Percentiles rank a stretch among this genome's conserved stretches.
Conservation (phyloP, 257 asterid genomes). For the Hygrophila difformis region DNA sequence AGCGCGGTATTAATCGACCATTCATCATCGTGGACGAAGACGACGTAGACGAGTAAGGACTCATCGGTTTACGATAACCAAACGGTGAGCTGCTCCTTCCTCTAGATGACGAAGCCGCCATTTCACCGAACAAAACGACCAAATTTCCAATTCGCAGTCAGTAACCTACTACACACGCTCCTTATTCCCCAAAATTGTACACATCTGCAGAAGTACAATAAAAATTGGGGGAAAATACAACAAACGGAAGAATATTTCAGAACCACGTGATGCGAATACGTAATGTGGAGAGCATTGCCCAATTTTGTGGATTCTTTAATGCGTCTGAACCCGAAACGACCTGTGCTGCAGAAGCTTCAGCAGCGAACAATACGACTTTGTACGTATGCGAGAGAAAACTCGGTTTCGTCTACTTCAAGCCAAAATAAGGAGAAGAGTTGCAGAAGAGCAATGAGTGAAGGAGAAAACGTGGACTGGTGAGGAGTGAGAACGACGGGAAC, state of each 20-base stretch:
- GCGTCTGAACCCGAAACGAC: too few relatives aligned
- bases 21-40: constrained; percentile 58
- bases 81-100: constrained; percentile 62
- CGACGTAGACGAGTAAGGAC: constrained; percentile 49
- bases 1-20: constrained; percentile 41
- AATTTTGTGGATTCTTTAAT: too few relatives aligned
- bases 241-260: constrained; percentile 37
- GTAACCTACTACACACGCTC: neutral
- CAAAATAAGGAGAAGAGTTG: too few relatives aligned
- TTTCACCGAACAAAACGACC: constrained; percentile 12
- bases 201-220: neutral
- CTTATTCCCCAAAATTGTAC: neutral
- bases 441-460: too few relatives aligned
- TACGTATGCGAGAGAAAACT: too few relatives aligned
- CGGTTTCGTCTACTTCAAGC: too few relatives aligned
- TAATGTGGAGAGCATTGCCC: constrained; percentile 25
- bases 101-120: constrained; percentile 63
- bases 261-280: constrained; percentile 43
- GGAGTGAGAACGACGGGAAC: too few relatives aligned
- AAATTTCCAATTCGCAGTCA: too few relatives aligned
- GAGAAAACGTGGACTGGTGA: too few relatives aligned
- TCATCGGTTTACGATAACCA: constrained; percentile 36
- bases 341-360: too few relatives aligned
- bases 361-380: too few relatives aligned
- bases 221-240: constrained; percentile 1